A percentile compares a stretch with the other conserved stretches of the same genome.
These are phyloP conservation scores for Antitrichia curtipendula DNA, from an alignment of 225 moss, liverwort and hornwort genomes.

Conservation along the genomic window DNA sequence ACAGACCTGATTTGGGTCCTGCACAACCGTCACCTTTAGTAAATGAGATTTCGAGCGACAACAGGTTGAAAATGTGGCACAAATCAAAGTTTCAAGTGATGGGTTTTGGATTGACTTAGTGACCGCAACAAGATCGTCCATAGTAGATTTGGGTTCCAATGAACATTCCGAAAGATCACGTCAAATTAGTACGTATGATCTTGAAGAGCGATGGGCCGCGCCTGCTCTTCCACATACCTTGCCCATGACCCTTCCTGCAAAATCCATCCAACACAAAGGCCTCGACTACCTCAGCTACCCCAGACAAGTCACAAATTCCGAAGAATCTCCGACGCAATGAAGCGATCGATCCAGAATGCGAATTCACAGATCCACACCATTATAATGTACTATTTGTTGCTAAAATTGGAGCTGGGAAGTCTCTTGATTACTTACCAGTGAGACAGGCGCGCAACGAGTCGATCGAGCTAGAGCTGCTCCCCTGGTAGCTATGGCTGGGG, in stretches of 20 bases:
- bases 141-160: neutral
- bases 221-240: conserved; percentile 60
- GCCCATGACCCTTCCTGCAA: conserved; percentile 30
- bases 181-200: neutral
- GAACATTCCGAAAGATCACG: neutral
- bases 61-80: neutral
- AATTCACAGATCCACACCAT: neutral
- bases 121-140: neutral
- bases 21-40: neutral
- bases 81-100: neutral
- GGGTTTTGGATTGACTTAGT: neutral
- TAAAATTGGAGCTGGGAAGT: neutral
- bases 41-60: neutral
- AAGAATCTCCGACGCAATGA: neutral
- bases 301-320: neutral
- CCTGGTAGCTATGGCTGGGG: neutral
- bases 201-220: neutral
- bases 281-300: neutral
- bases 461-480: neutral
- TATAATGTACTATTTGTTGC: neutral
- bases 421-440: neutral
- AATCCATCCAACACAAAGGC: neutral
- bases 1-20: neutral
- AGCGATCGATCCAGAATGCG: neutral
- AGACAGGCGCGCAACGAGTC: neutral